Percentiles rank a stretch among this genome's conserved stretches.
Conservation (phyloP, 768 basidiomycete species). For the Melanogaster broomeanus region DNA sequence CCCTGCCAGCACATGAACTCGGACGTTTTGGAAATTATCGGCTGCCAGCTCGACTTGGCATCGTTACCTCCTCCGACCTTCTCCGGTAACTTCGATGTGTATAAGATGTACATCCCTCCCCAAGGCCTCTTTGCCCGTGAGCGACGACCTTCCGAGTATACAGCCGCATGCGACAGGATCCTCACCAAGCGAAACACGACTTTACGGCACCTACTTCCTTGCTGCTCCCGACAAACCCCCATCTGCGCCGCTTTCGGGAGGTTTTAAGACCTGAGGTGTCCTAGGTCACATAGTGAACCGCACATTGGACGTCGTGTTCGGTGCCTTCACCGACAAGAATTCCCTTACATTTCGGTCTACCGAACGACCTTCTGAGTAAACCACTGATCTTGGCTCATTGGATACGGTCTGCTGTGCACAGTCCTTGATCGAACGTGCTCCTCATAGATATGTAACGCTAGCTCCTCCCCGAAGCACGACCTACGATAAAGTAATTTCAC, state of each 20-base stretch:
- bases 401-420: no score
- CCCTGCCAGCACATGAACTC: no score
- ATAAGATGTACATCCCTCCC: conserved; percentile 40
- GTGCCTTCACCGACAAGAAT: conserved; percentile 24
- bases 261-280: conserved; percentile 25
- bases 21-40: no score
- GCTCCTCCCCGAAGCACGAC: background rate
- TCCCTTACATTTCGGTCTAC: conserved; percentile 28
- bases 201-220: conserved; percentile 35
- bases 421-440: no score
- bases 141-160: conserved; percentile 28
- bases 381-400: conserved; percentile 30
- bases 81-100: conserved; percentile 41
- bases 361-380: conserved; percentile 25
- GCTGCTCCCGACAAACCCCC: conserved; percentile 7
- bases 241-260: conserved; percentile 19
- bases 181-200: conserved; percentile 40
- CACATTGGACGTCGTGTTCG: conserved; percentile 34
- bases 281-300: conserved; percentile 37
- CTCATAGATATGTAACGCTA: conserved; percentile 42
- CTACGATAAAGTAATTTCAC: background rate
- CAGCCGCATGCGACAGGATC: conserved; percentile 35
- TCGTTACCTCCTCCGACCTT: conserved; percentile 11
- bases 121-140: conserved; percentile 32
- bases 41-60: conserved; percentile 7